Base-by-base conservation (phyloP, 1,284 basidiomycete genomes). In the Naganishia albida region DNA sequence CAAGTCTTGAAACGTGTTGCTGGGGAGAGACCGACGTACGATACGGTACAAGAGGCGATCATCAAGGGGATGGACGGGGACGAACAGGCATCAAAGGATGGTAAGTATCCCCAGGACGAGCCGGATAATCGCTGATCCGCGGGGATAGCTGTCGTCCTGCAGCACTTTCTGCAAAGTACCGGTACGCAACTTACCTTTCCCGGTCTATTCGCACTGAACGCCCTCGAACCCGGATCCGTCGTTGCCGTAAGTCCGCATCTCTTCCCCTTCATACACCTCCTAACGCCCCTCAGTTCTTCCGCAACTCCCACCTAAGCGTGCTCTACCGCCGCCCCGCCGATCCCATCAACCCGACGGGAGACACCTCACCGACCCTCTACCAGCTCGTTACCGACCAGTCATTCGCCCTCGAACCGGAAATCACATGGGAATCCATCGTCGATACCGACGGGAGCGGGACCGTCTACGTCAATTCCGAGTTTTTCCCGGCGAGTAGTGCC, bases 361-460 rank as follows among this genome's bases (percentile, higher is more conserved):
- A 85, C 50, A 26, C 49, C 25, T 53, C 60, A 57, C 78, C 82
- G 2, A 81, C 83, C 26, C 80, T 94, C 2, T 93, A 90, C 77
- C 85, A 85, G 2, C 86, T 94, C 66, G 89, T 88, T 7, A 92
- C 91, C 0, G 93, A 94, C 75, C 83, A 88, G 54, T 84, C 87
- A 25, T 92, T 94, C 75, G 78, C 88, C 16, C 78, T 86, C 70
- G 91, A 93, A 73, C 81, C 86, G 0, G 85, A 85, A 20, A 85
- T 93, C 85, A 78, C 93, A 3, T 94, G 93, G 91, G 91, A 95
- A 78, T 85, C 87, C 18, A 80, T 95, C 25, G 89, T 90, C 70
- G 93, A 96, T 72, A 84, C 93, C 44, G 91, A 93, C 68, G 90
- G 91, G 1, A 82, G 84, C 2, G 85, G 81, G 66, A 85, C 88